Evolutionary conservation across 306 rosid species (phyloP), one percentile per base, ranked within the genome.

Genomic region (Vigna radiata): DNA sequence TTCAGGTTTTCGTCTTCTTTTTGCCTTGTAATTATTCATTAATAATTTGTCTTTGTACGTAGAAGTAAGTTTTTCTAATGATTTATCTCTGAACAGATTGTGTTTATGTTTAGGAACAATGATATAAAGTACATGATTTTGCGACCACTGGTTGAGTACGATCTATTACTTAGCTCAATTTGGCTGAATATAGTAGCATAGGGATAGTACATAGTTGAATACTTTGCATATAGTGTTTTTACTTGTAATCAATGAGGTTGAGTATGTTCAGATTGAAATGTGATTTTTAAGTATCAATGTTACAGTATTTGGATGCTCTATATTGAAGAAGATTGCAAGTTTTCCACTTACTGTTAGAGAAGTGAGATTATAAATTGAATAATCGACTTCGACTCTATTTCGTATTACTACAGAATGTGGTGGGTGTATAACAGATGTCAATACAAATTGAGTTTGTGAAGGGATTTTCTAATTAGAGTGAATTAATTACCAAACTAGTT

Each of bases 61-160:
- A 78, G 83, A 81, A 54, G 62, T 54, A 60, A 61, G 72, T 77
- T 81, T 73, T 69, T 69, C 43, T 68, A 73, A 47, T 78, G 50
- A 81, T 62, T 60, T 78, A 72, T 60, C 18, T 47, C 43, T 16
- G 56, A 64, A 66, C 23, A 44, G 49, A 44, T 81, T 76, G 67
- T 76, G 87, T 50, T 71, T 70, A 31, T 62, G 83, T 62, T 72
- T 79, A 79, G 77, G 66, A 49, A 17, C 58, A 60, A 23, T 79
- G 53, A 36, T 37, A 53, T 8, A 53, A 33, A 47, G 54, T 60
- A 59, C 46, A 60, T 70, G 54, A 49, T 10, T 79, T 49, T 79
- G 72, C 50, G 50, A 36, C 63, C 72, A 7, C 59, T 13, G 14
- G 67, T 56, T 50, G 73, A 76, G 65, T 69, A 13, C 29, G n/a